Base-by-base conservation (phyloP, 176 grass and related monocot genomes). In the Eleusine indica region DNA sequence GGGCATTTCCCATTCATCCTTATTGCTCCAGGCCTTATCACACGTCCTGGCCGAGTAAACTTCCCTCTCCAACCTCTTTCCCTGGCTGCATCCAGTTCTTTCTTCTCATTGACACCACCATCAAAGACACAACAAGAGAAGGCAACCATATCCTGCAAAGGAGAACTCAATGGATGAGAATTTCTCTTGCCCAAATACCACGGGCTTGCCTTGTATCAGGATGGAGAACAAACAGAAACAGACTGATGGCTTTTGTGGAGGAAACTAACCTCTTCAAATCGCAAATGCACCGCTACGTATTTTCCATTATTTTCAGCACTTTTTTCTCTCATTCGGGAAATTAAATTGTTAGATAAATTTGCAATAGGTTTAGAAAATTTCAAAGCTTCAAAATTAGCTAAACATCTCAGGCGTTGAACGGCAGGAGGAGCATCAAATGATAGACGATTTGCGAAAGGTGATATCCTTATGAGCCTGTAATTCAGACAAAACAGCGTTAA, bases 1-100 rank as follows among this genome's bases (percentile, higher is more conserved):
- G 97, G 97, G 74, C 97, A 99, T 91, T 99, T 99, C 79, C 96
- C 97, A 65, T 99, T 94, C 73, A 99, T 86, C 82, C 97, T 93
- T 81, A 94, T 96, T 86, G 88, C 83, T 81, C 93, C 93, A 80
- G 96, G 97, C 57, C 87, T 89, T 88, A 99, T 94, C 68, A 96
- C 87, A 76, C 93, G 97, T 46, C 97, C 91, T 14, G 83, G 93
- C 82, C 91, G 94, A 74, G 97, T 99, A 79, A 99, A 99, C 76
- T 99, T 99, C 68, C 97, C 97, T 86, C 89, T 90, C 97, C 97
- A 94, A 44, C 93, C 97, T 87, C 68, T 96, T 90, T 99, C 97
- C 88, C 97, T 96, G 71, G 93, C 97, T 75, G 82, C 91, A 48
- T 90, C 92, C 89, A 99, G 85, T 44, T 99, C 97, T 54, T 87